phyloP scores from a whole-genome alignment of 1,284 basidiomycete species.

The Afroboletus lepidellus region DNA sequence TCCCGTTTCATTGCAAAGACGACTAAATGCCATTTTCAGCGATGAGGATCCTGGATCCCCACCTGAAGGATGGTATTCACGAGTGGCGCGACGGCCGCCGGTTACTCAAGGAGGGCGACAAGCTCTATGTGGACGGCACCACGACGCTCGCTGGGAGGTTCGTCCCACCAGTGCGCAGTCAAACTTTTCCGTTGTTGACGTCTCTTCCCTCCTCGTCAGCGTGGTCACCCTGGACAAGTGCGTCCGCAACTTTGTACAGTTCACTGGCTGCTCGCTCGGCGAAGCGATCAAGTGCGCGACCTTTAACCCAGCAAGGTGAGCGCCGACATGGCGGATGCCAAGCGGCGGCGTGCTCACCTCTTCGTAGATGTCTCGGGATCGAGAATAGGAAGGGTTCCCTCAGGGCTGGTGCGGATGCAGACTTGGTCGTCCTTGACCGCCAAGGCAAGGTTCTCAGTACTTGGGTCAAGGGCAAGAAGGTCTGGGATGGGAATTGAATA shows the following conservation, averaged over 20 bases:
- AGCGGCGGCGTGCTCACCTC: background rate
- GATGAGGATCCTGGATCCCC: constrained; percentile 85
- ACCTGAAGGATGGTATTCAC: constrained; percentile 79
- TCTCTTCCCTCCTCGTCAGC: constrained; percentile 37
- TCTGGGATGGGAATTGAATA: constrained; percentile 48
- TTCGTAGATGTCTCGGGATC: constrained; percentile 68
- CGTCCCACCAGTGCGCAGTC: background rate
- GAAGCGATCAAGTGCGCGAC: constrained; percentile 86
- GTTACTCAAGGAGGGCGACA: constrained; percentile 79
- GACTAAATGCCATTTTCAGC: constrained; percentile 42
- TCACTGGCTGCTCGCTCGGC: constrained; percentile 79
- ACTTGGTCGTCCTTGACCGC: constrained; percentile 73
- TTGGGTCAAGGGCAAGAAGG: constrained; percentile 78
- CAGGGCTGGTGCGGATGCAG: constrained; percentile 78
- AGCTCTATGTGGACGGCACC: constrained; percentile 81
- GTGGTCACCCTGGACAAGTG: constrained; percentile 82
- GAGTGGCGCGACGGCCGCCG: constrained; percentile 82
- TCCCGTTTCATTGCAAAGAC: background rate
- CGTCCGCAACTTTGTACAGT: constrained; percentile 79
- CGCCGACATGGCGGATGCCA: background rate
- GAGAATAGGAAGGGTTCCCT: constrained; percentile 78
- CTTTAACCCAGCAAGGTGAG: constrained; percentile 74
- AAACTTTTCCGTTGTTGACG: background rate
- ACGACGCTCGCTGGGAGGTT: constrained; percentile 83
- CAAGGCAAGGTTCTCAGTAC: constrained; percentile 70